Percentiles rank a stretch among this genome's conserved stretches.
These are phyloP conservation scores for Schizosaccharomyces cryophilus DNA, from an alignment of 805 yeast genomes.

Conservation along the genomic window DNA sequence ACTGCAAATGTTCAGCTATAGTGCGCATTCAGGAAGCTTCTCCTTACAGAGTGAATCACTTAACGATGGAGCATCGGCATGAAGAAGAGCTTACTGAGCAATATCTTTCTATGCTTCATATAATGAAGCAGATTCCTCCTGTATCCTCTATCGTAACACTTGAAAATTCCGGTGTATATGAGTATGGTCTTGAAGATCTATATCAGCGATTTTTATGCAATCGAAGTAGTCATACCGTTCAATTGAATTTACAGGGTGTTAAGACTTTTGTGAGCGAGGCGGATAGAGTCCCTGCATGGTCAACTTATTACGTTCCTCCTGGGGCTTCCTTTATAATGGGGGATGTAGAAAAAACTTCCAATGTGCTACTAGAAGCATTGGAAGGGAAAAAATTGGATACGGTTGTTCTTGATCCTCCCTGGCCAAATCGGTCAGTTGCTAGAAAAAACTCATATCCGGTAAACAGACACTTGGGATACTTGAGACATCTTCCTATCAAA, in stretches of 20 bases:
- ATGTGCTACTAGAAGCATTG: neutral
- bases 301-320: neutral
- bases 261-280: neutral
- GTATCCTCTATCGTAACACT: neutral
- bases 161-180: neutral
- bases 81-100: too few species aligned
- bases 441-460: neutral
- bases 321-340: neutral
- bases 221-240: neutral
- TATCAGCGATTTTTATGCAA: neutral
- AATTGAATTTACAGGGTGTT: neutral
- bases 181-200: neutral
- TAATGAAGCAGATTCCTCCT: neutral
- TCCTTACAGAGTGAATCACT: too few species aligned
- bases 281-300: neutral
- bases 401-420: neutral
- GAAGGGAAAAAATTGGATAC: neutral
- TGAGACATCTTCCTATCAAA: neutral
- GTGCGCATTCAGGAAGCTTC: too few species aligned
- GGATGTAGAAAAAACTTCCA: neutral
- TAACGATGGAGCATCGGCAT: too few species aligned
- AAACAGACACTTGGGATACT: neutral
- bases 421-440: neutral
- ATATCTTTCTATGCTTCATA: neutral
- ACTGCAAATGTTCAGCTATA: too few species aligned